Base-by-base conservation (phyloP, 2,329 filamentous ascomycete genomes). In the Ascochyta viciae-villosae region DNA sequence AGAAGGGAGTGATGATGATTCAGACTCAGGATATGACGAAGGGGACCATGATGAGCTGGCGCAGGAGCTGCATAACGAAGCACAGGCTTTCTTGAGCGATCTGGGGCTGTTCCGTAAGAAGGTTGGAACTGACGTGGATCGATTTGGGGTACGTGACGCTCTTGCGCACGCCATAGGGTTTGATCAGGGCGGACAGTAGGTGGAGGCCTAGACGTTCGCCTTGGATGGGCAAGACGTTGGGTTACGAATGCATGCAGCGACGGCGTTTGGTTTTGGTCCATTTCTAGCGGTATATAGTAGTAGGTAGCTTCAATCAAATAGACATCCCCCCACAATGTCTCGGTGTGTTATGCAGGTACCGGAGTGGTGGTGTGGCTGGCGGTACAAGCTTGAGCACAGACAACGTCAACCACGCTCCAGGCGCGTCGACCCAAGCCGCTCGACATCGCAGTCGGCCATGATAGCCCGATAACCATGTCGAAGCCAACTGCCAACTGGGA, bases 401-500 rank as follows among this genome's bases (percentile, higher is more conserved):
- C 58, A 44, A 59, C 50, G 31, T 34, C 37, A 48, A 60, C 50
- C 57, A 57, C 52, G 54, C 39, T 37, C 24, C 49, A 38, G 37
- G 43, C 43, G 48, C 57, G 23, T 44, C 34, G 24, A 47, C 35
- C 48, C 60, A 47, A 34, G 27, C 24, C 26, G 26, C n/a, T 6
- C 38, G 22, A 23, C 49, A 34, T 22, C 19, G 34, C 24, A 48
- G 7, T 35, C 39, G 34, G 55, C 57, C 59, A 64, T 67, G 65
- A 58, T 62, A 31, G 44, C 31, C 34, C 54, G 52, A 39, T 54
- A 51, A 67, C 56, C 62, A 76, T 76, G 73, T 74, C 73, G 42
- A 88, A 87, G 71, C 85, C 93, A 71, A 91, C 91, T 68, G 90
- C 91, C 69, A 91, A 94, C 77, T 99, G 95, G 95, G 92, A 96